These are phyloP conservation scores for Trichoderma aggressivum DNA, from an alignment of 2,329 filamentous ascomycete genomes.

Conservation along the genomic window DNA sequence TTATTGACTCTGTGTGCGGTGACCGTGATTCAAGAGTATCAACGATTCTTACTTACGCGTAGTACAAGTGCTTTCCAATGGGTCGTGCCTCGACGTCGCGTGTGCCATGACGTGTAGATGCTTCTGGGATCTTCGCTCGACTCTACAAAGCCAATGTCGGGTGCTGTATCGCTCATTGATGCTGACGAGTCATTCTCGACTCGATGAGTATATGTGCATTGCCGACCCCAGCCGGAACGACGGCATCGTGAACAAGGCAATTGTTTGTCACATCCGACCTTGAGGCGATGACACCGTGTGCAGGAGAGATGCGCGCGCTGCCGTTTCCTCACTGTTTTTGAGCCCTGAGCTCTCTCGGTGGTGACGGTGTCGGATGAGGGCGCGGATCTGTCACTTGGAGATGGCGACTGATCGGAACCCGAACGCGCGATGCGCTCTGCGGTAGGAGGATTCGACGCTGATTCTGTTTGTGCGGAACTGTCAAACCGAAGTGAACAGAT, in stretches of 20 bases:
- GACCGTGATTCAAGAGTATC: not conserved
- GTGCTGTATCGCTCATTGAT: not conserved
- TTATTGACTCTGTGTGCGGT: not conserved
- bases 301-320: slow-evolving; percentile 7
- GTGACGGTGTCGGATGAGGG: not conserved
- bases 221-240: not conserved
- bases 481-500: not conserved
- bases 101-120: not conserved
- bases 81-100: not conserved
- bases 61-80: slow-evolving; percentile 4
- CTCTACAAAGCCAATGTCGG: not conserved
- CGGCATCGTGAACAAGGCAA: slow-evolving; percentile 2
- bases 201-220: slow-evolving; percentile 2
- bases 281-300: slow-evolving; percentile 7
- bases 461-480: not conserved
- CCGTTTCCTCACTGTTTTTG: not conserved
- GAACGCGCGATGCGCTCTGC: not conserved
- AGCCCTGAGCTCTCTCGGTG: not conserved
- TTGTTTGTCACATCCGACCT: slow-evolving; percentile 1
- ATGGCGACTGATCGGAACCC: not conserved
- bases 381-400: not conserved
- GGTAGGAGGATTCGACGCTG: not conserved
- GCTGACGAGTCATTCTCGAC: not conserved
- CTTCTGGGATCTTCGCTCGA: not conserved
- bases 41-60: not conserved